Evolutionary conservation across 768 basidiomycete species (phyloP).

Genomic region (Psilocybe subaeruginosa): DNA sequence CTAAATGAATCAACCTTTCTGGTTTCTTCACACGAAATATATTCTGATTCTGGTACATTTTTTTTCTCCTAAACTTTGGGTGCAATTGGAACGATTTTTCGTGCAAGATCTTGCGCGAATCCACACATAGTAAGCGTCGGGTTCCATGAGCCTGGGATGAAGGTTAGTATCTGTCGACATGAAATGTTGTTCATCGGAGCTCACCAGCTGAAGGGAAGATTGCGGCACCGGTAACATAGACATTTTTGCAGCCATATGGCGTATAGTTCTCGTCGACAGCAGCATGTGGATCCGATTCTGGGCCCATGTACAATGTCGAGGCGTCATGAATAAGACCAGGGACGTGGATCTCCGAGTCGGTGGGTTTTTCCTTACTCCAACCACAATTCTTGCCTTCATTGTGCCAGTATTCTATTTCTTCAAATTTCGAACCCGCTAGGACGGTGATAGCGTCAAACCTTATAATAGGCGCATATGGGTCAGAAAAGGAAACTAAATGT

Average conservation of each 20-base stretch:
- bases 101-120: constrained; percentile 11
- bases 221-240: constrained; percentile 17
- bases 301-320: constrained; percentile 4
- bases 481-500: too few species aligned
- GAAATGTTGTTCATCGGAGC: not conserved
- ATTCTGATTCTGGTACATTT: too few species aligned
- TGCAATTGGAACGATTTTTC: not conserved
- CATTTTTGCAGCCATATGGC: constrained; percentile 10
- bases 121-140: constrained; percentile 10
- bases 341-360: not conserved
- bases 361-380: not conserved
- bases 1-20: too few species aligned
- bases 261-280: constrained; percentile 9
- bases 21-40: too few species aligned
- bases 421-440: not conserved
- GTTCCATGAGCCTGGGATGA: not conserved
- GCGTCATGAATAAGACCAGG: constrained; percentile 7
- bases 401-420: constrained; percentile 6
- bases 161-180: not conserved
- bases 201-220: constrained; percentile 15
- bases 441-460: constrained; percentile 1
- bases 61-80: too few species aligned
- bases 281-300: not conserved
- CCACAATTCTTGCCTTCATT: constrained; percentile 2
- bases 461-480: not conserved